Base-by-base conservation (phyloP, 345 rosid species). In the Arabidopsis arenosa region DNA sequence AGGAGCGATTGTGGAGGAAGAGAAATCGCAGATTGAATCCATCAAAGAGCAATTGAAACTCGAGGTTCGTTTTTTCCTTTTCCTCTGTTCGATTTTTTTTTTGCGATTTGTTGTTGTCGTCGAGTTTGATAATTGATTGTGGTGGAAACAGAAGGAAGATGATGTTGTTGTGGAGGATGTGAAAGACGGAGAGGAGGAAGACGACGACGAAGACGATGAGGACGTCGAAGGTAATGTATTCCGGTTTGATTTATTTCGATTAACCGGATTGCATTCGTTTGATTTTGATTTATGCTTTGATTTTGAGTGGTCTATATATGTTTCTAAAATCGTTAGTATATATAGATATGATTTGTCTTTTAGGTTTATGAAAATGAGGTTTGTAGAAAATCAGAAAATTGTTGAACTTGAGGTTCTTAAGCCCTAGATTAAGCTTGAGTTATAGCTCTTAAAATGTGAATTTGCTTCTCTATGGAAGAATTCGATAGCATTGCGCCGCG, bases 161-260 rank as follows among this genome's bases (percentile, higher is more conserved):
- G 58, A 47, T 66, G 73, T 56, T 23, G 21, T 55, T 21, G 86
- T 86, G 8, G 96, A 88, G 79, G 96, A 90, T 37, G 85, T 85
- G 75, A 86, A 88, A 75, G 92, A 90, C 0, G 92, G 82, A 0
- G 92, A 85, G 0, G 91, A 85, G 0, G 75, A 63, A 0, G 65
- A 85, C 0, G 89, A 87, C 0, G 91, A 88, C 1, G 89, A 84
- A 2, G 93, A 86, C 1, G 89, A 88, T 0, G 91, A 87, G 0
- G 87, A 85, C 81, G 49, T 77, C 68, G 79, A 70, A 56, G 93
- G 93, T 88, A 15, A n/a, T 47, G 1, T 63, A 12, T 33, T 64
- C 33, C 36, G 52, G 18, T 47, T 44, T 43, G 37, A 63, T 63
- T 39, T 28, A 21, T 52, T 52, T 52, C 33, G 32, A 2, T 28